Base-by-base conservation (phyloP, 768 basidiomycete genomes). In the Collybia nuda region DNA sequence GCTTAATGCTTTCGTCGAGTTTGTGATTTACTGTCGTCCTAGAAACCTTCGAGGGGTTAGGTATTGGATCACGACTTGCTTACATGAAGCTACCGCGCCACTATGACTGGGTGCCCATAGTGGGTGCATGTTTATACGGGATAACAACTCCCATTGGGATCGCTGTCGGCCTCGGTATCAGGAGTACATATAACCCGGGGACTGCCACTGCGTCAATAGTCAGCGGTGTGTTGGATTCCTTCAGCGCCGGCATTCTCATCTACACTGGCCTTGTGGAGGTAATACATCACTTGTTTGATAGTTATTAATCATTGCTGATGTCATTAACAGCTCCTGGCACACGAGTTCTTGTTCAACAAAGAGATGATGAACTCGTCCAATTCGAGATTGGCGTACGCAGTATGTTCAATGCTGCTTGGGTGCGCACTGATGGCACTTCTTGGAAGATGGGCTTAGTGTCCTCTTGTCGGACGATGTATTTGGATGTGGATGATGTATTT, bases 21-120 rank as follows among this genome's bases (percentile, higher is more conserved):
- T 51, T 35, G 17, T 38, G 8, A 39, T 53, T 49, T 18, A 54
- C 40, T 18, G 38, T 26, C 9, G 37, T 38, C 44, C 6, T 61
- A 93, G 90, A 96, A 78, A 88, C 81, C 38, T 98, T 98, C 61
- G 96, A 98, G 67, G 96, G 94, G 18, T 79, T 98, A 40, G 96
- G 93, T 64, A 74, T 98, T 18, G 96, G 96, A 7, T 86, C 93
- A 0, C 89, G 96, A 7, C 74, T 98, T 9, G 92, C 95, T 1
- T 84, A 76, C 65, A 77, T 98, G 62, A 68, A 71, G 15, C 72
- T 93, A 2, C 77, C 88, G 0, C 54, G 62, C 1, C 62, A 66
- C 51, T 88, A 83, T 60, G 68, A 63, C 47, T 84, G 70, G 66
- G 63, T 88, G 1, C 86, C 90, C 3, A 62, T 81, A 39, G 55